Evolutionary conservation across 306 rosid species (phyloP).

Genomic region (Sesbania bispinosa): DNA sequence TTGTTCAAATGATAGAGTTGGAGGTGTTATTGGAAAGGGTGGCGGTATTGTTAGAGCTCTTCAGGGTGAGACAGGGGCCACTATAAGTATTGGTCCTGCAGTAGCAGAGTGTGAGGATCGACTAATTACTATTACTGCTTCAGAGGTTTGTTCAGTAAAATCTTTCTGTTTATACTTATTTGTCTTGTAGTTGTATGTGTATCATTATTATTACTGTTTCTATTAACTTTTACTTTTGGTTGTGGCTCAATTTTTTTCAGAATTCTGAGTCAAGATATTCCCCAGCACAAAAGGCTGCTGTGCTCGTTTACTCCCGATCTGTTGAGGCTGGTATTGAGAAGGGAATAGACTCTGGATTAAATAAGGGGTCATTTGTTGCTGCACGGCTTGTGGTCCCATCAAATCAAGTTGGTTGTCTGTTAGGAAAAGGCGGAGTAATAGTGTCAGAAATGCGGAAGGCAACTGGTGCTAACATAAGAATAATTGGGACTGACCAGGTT

Average conservation of each 20-base stretch:
- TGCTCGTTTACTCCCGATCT: conserved; percentile 82
- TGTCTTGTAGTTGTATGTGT: conserved; percentile 7
- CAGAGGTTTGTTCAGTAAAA: conserved; percentile 63
- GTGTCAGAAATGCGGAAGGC: conserved; percentile 81
- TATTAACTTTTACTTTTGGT: neutral
- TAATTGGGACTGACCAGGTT: conserved; percentile 69
- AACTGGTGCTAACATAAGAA: conserved; percentile 74
- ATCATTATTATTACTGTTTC: neutral
- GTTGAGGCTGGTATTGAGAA: conserved; percentile 67
- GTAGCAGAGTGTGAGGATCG: conserved; percentile 78
- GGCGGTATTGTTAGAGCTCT: conserved; percentile 76
- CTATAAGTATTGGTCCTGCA: conserved; percentile 61
- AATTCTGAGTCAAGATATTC: conserved; percentile 80
- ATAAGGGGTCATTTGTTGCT: conserved; percentile 52
- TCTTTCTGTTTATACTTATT: conserved; percentile 13
- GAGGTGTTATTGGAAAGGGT: conserved; percentile 95
- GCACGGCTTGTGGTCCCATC: conserved; percentile 76
- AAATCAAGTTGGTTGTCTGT: conserved; percentile 90
- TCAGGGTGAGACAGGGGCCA: conserved; percentile 92
- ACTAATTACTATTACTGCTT: conserved; percentile 68
- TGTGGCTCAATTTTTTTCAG: conserved; percentile 40
- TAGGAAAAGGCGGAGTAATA: conserved; percentile 92
- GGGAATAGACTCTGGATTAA: conserved; percentile 54
- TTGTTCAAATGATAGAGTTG: conserved; percentile 77
- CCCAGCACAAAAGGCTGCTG: conserved; percentile 83